phyloP scores from a whole-genome alignment of 75 land plant species.

The Pinus tabuliformis region DNA sequence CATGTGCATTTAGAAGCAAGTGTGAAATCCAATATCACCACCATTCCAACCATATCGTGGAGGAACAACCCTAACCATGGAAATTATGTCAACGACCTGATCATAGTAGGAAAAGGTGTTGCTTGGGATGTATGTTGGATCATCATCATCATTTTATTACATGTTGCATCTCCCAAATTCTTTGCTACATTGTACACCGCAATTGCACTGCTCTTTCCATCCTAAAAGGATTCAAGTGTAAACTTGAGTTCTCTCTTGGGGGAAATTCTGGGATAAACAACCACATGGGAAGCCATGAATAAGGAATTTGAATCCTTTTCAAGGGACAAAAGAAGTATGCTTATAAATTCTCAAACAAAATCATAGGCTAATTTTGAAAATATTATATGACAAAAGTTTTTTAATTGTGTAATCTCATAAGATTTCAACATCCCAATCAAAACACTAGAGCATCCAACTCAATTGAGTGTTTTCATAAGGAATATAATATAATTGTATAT shows the following conservation, averaged over 20 bases:
- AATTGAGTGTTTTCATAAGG: no score
- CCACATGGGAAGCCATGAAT: conserved; percentile 59
- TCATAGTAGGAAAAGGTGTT: conserved; percentile 86
- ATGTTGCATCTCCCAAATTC: conserved; percentile 51
- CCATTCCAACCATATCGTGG: conserved; percentile 62
- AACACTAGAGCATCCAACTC: no score
- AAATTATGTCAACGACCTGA: conserved; percentile 72
- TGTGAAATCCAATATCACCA: conserved; percentile 67
- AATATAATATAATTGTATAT: no score
- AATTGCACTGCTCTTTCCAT: conserved; percentile 50
- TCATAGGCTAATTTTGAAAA: no score
- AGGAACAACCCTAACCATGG: conserved; percentile 78
- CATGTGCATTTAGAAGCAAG: conserved; percentile 75
- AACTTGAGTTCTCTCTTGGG: conserved; percentile 77
- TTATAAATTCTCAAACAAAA: no score
- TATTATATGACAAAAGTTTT: no score
- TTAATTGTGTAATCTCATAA: no score
- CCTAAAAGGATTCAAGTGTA: conserved; percentile 72
- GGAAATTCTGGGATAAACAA: conserved; percentile 72
- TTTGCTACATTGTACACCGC: conserved; percentile 56
- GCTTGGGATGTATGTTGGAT: conserved; percentile 70
- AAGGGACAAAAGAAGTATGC: background rate
- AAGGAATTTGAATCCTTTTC: background rate
- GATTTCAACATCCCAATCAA: no score
- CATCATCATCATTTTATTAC: conserved; percentile 71